A percentile compares a stretch with the other conserved stretches of the same genome.
Conservation (phyloP, 2,329 filamentous ascomycete genomes). For the Penicillium sp. region DNA sequence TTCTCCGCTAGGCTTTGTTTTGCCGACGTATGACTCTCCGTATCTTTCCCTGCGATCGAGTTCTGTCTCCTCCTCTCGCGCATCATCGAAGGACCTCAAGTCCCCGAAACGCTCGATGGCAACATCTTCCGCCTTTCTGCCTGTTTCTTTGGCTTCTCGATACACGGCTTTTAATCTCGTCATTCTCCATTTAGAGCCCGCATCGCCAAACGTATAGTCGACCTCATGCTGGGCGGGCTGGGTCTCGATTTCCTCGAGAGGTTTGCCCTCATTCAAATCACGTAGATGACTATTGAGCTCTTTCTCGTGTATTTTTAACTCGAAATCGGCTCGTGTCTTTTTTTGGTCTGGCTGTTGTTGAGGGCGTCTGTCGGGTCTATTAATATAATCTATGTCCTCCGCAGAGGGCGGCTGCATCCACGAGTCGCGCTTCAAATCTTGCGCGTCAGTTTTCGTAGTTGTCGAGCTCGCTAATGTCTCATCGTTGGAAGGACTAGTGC, state of each 20-base stretch:
- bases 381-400: constrained; percentile 73
- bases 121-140: constrained; percentile 72
- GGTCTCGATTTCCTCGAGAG: constrained; percentile 50
- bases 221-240: constrained; percentile 60
- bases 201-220: constrained; percentile 82
- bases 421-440: constrained; percentile 64
- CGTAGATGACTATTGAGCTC: constrained; percentile 74
- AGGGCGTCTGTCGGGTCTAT: constrained; percentile 55
- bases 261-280: constrained; percentile 57
- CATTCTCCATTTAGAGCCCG: constrained; percentile 93
- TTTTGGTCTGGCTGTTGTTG: constrained; percentile 40
- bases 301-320: constrained; percentile 69
- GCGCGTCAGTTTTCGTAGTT: constrained; percentile 20
- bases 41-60: constrained; percentile 78
- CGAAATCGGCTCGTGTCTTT: constrained; percentile 55
- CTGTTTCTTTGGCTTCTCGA: constrained; percentile 68
- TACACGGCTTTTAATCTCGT: constrained; percentile 87
- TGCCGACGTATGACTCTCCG: constrained; percentile 76
- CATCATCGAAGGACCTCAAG: constrained; percentile 82
- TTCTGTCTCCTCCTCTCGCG: constrained; percentile 88
- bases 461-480: constrained; percentile 18
- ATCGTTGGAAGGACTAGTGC: constrained; percentile 38
- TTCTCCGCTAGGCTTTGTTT: constrained; percentile 83
- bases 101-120: constrained; percentile 78
- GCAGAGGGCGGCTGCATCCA: constrained; percentile 93